Evolutionary conservation across 306 rosid genomes (phyloP), one percentile per base, ranked within the genome.

Genomic region (Lotus japonicus): DNA sequence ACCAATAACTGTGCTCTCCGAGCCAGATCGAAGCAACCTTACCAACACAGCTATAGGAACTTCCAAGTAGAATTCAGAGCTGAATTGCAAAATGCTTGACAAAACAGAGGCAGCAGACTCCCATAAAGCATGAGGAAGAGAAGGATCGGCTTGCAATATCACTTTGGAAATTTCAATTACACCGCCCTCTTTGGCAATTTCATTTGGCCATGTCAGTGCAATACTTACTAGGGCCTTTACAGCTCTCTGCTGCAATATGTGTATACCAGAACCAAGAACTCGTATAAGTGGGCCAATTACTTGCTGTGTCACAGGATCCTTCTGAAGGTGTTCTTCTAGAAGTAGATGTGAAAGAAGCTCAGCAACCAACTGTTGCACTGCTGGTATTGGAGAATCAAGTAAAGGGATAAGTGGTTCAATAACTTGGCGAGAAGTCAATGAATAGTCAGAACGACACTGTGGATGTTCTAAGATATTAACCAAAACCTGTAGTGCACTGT

Each of bases 41-140:
- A 90, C 99, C 86, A 95, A 78, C 68, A 95, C 99, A 61, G 99
- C 99, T 56, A 95, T 84, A 31, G 99, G 99, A 21, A 95, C 96
- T 84, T 95, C 99, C 80, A 95, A 80, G 85, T 90, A 95, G 81
- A 81, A 95, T 77, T 95, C 99, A 46, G 99, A 95, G 76, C 99
- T 95, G 72, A 90, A 95, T 71, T 95, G 99, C 79, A 95, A 88
- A 75, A 95, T 87, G 79, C 95, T 87, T 59, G 99, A 69, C 80
- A 95, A 67, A 78, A 95, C 96, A n/a, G 92, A 81, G 63, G 99
- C 97, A 72, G 92, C 96, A 71, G 97, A 90, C 74, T 95, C 99
- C 99, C 99, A 95, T 75, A 95, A 71, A 48, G 97, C 86, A 76
- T 95, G 96, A 46, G 99, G 97, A 80, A 90, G 90, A 36, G 96